Conservation (phyloP, 2,329 filamentous ascomycete genomes). For the Diaporthe vaccinii region DNA sequence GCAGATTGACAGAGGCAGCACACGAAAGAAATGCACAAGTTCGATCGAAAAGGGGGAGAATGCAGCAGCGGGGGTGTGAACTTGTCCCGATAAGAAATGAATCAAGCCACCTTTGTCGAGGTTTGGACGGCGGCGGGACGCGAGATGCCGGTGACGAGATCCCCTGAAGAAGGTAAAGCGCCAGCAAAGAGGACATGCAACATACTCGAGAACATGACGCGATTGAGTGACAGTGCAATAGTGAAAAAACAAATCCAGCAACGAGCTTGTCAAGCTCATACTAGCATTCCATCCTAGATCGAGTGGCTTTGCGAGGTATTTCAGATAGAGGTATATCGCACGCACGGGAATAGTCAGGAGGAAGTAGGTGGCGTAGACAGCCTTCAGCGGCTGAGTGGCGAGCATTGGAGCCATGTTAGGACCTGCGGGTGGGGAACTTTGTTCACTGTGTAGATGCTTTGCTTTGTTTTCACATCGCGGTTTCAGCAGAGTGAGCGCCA, state of each 20-base stretch:
- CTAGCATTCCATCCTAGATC: conserved; percentile 9
- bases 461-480: no score
- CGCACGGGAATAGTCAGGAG: not conserved
- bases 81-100: not conserved
- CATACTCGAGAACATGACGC: not conserved
- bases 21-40: no score
- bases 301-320: not conserved
- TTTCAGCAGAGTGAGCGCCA: no score
- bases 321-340: not conserved
- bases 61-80: no score
- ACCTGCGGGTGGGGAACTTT: no score
- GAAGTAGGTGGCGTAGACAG: conserved; percentile 1
- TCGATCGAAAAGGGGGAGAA: not conserved
- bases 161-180: not conserved
- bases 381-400: not conserved
- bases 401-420: not conserved
- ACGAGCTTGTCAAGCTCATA: not conserved
- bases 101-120: not conserved
- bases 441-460: no score
- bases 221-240: not conserved
- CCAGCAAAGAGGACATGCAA: not conserved
- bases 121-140: not conserved
- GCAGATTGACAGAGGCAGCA: not conserved
- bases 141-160: not conserved
- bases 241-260: conserved; percentile 6